A percentile compares a stretch with the other conserved stretches of the same genome.
These are phyloP conservation scores for Populus hybrid DNA, from an alignment of 441 rosid genomes.

Conservation along the genomic window DNA sequence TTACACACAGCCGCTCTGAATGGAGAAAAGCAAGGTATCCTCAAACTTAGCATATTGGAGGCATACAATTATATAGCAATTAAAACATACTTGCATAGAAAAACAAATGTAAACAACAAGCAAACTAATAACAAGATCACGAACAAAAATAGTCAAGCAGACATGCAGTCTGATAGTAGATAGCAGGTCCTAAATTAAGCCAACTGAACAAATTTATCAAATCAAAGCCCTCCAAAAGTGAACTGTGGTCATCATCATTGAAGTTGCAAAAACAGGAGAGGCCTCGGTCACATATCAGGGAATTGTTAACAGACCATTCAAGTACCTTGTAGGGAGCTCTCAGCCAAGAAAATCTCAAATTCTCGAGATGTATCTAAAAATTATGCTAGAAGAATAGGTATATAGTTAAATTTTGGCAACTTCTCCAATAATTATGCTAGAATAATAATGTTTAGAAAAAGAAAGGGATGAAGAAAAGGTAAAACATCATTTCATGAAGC, in stretches of 20 bases:
- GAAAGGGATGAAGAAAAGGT: background rate
- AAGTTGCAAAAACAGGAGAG: background rate
- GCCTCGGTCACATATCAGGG: background rate
- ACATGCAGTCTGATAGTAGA: background rate
- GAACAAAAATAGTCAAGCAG: background rate
- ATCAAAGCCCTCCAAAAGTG: background rate
- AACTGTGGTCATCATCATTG: background rate
- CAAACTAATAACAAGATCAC: no score
- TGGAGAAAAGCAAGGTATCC: constrained; percentile 16
- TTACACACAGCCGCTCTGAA: constrained; percentile 74
- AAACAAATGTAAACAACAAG: background rate
- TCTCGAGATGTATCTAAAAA: background rate
- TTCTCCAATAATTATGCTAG: background rate
- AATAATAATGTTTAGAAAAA: background rate
- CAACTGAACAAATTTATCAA: background rate
- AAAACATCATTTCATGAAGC: background rate
- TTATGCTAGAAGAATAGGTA: background rate
- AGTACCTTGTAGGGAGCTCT: background rate
- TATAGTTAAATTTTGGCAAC: background rate
- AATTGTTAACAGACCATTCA: background rate
- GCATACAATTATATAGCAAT: constrained; percentile 1
- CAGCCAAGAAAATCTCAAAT: background rate
- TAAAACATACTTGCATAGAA: background rate
- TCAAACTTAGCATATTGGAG: constrained; percentile 10
- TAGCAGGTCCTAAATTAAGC: background rate